Conservation (phyloP, 169 alveolate species). For the Cryptosporidium ubiquitum region DNA sequence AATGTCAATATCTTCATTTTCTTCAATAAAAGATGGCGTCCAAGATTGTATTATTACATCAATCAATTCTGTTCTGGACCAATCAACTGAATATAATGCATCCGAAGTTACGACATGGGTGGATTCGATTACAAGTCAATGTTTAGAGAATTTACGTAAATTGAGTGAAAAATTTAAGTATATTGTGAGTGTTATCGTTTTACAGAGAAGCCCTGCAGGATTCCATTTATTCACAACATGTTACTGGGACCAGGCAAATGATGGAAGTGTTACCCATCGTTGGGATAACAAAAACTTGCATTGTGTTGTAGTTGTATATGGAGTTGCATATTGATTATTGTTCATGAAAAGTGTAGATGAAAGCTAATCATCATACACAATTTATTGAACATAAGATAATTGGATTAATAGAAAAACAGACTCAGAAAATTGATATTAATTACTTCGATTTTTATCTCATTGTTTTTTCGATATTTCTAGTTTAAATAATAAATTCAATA, state of each 20-base stretch:
- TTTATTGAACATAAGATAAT: background rate
- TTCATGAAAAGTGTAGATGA: background rate
- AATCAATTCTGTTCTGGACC: slow-evolving; percentile 61
- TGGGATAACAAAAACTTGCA: slow-evolving; percentile 82
- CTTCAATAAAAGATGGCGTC: slow-evolving; percentile 61
- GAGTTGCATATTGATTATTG: slow-evolving; percentile 69
- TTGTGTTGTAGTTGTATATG: slow-evolving; percentile 83
- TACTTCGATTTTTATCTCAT: background rate
- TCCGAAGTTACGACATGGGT: slow-evolving; percentile 78
- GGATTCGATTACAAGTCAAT: slow-evolving; percentile 74
- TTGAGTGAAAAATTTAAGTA: slow-evolving; percentile 82
- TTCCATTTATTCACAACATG: slow-evolving; percentile 85
- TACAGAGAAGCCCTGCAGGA: slow-evolving; percentile 85
- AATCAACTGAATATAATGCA: slow-evolving; percentile 68
- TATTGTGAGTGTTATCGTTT: slow-evolving; percentile 80
- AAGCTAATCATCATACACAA: background rate
- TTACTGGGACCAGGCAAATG: slow-evolving; percentile 87
- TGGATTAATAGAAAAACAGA: background rate
- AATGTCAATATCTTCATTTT: slow-evolving; percentile 42
- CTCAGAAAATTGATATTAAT: background rate
- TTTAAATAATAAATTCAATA: no score
- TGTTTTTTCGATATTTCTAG: background rate
- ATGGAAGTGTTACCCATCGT: slow-evolving; percentile 85
- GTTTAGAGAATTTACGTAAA: slow-evolving; percentile 69
- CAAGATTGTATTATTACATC: slow-evolving; percentile 73